Base-by-base conservation (phyloP, 176 grass and related monocot genomes). In the Carex kokanica region DNA sequence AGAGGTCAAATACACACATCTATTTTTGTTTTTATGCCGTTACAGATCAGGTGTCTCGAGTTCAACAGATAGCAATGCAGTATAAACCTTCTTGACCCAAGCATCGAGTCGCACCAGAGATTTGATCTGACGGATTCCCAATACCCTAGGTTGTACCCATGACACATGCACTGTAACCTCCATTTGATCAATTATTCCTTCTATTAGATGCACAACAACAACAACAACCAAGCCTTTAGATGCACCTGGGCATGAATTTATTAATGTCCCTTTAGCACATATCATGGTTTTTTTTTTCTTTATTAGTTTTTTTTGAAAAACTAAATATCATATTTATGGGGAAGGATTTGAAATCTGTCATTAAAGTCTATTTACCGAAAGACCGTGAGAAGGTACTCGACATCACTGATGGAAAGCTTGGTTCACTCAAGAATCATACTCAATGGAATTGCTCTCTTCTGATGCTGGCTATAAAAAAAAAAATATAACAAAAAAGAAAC, bases 111-210 rank as follows among this genome's bases (percentile, higher is more conserved):
- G 81, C 12, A 92, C 88, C 83, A 97, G 79, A 8, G 90, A 91
- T 64, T 88, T 91, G 41, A 97, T 92, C 74, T 91, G 94, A 60
- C 63, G 60, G 60, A 93, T 87, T 68, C 88, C 91, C 45, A 97
- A 73, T 59, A 97, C 89, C 45, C 45, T 47, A 47, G 45, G 45
- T 64, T 97, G 91, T 54, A 93, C 91, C 94, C 89, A 97, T 1
- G 88, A 97, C 17, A 93, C 84, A 13, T 90, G 60, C 49, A 93
- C 89, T 27, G 88, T 97, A 45, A 90, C 86, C 24, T 88, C 88
- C 16, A 94, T 88, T 81, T 94, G 92, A 87, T 94, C 92, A 59
- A 97, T 97, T 83, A 89, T 92, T 55, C 94, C 89, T 88, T 91
- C 88, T 56, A 94, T 94, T 78, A 91, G 90, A 91, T 92, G 92